Evolutionary conservation across 1,284 basidiomycete species (phyloP).

Genomic region (Ustilago loliicola): DNA sequence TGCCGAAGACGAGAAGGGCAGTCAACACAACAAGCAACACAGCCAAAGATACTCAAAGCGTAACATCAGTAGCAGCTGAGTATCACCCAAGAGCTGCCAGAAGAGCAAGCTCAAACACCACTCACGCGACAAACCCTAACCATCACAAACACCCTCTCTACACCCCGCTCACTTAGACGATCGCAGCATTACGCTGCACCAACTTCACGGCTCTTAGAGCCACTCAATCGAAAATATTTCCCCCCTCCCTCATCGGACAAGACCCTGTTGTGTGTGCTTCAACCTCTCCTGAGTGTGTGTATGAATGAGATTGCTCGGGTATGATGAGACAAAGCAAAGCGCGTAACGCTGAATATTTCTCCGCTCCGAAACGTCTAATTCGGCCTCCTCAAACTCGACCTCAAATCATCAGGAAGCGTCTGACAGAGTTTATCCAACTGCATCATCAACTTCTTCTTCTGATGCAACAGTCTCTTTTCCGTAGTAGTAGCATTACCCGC

Average conservation of each 20-base stretch:
- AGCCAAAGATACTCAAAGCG: background rate
- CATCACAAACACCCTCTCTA: background rate
- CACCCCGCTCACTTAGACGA: background rate
- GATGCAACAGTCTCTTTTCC: slow-evolving; percentile 46
- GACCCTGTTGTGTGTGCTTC: background rate
- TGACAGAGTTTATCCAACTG: slow-evolving; percentile 53
- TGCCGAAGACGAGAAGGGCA: too few species aligned
- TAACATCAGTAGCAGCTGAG: too few species aligned
- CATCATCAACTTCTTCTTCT: slow-evolving; percentile 38
- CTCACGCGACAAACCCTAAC: background rate
- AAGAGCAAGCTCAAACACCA: background rate
- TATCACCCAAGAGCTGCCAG: background rate
- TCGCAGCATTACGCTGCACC: background rate
- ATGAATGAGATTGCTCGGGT: background rate
- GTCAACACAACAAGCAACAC: too few species aligned
- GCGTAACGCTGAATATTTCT: background rate
- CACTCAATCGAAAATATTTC: background rate
- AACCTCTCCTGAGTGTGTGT: background rate
- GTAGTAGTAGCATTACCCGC: slow-evolving; percentile 20
- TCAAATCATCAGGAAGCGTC: slow-evolving; percentile 58
- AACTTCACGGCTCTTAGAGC: too few species aligned
- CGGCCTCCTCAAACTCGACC: slow-evolving; percentile 32
- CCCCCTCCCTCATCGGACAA: background rate
- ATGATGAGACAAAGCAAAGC: background rate
- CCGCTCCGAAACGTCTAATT: background rate